These are phyloP conservation scores for Rhizophora mangle DNA, from an alignment of 345 rosid genomes.

Conservation along the genomic window DNA sequence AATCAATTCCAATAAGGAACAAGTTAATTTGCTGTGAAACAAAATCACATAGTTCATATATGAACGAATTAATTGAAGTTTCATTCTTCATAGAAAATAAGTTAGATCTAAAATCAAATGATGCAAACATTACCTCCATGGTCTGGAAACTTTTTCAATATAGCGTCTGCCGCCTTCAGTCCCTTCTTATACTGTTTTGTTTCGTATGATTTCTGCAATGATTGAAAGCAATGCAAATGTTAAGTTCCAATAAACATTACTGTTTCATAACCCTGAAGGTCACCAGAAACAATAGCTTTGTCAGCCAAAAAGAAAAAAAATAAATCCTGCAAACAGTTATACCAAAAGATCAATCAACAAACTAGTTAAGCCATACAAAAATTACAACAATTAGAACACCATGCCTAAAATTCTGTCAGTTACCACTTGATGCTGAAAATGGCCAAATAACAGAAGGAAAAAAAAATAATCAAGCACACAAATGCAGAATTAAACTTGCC, in stretches of 20 bases:
- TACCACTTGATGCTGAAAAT: too few relatives aligned
- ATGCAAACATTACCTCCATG: slow-evolving; percentile 75
- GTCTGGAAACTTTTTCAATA: slow-evolving; percentile 93
- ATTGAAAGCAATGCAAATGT: slow-evolving; percentile 3
- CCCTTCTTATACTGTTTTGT: slow-evolving; percentile 98
- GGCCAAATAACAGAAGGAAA: too few relatives aligned
- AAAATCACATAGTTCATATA: background rate
- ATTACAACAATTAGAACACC: too few relatives aligned
- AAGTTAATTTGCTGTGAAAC: background rate
- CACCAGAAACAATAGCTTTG: background rate
- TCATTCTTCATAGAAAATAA: background rate
- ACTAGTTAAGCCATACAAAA: too few relatives aligned
- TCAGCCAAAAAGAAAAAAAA: background rate
- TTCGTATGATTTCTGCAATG: slow-evolving; percentile 93
- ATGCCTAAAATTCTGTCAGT: too few relatives aligned
- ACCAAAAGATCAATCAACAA: too few relatives aligned
- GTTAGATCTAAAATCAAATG: background rate
- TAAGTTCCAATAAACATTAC: slow-evolving; percentile 1
- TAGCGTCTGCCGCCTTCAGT: slow-evolving; percentile 96
- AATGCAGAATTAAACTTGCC: too few relatives aligned
- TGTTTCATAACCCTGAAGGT: background rate
- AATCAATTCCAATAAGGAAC: background rate
- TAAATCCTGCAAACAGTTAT: background rate
- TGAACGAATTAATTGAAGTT: background rate
- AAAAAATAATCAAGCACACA: too few relatives aligned